Base-by-base conservation (phyloP, 164 flowering plant species). In the Aristolochia contorta region DNA sequence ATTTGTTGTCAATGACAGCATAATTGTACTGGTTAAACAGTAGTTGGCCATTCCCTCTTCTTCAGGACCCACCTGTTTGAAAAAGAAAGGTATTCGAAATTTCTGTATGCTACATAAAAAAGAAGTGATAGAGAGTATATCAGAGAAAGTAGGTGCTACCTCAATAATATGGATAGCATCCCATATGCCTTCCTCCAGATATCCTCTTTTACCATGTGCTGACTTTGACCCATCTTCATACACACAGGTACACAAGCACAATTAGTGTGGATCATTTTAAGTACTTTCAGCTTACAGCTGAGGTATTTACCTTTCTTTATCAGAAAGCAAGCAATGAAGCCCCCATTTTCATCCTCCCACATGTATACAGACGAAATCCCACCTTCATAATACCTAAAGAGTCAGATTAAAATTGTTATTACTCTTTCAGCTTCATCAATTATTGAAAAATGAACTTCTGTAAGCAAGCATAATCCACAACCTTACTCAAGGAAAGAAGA, bases 131-230 rank as follows among this genome's bases (percentile, higher is more conserved):
- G 37, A 50, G 33, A 12, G 54, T 60, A 47, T 18, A 20, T 18
- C 46, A 2, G 4, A 20, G 25, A 19, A 48, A 9, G 21, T 41
- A 20, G 21, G 19, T n/a, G 32, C 64, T 62, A 88, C 96, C 95
- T 94, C 82, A 71, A 94, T 83, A 58, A 94, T 92, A 82, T 93
- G 99, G 58, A 90, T 86, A 16, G 97, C 99, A 72, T 94, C 97
- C 99, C 99, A 94, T 58, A 86, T 77, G 57, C 99, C 99, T 75
- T 90, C 97, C 67, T 94, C 79, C 71, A 94, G 72, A 72, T 78
- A 77, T 57, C 99, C 97, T 69, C 99, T 84, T 65, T 87, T 76
- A 8, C 99, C 99, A 15, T 90, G 89, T 12, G 77, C 97, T 8
- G 89, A 56, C 78, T 76, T 91, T 53, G 97, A 86, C 57, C 99